These are phyloP conservation scores for Syzygium aromaticum DNA, from an alignment of 345 rosid genomes.

Conservation along the genomic window DNA sequence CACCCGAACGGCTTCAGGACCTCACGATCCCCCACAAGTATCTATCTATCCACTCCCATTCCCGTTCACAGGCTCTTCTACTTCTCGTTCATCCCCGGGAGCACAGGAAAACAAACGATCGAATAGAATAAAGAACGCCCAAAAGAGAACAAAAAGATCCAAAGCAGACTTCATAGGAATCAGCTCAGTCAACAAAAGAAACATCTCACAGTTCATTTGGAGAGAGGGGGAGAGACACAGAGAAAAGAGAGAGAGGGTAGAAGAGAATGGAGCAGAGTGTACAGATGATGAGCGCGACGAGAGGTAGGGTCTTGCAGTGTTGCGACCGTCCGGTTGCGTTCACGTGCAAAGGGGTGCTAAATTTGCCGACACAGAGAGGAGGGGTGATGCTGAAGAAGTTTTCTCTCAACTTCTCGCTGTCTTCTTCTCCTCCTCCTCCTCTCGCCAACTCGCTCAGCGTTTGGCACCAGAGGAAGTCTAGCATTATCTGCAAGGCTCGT, in stretches of 20 bases:
- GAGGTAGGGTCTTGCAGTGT: not conserved
- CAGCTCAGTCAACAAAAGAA: not conserved
- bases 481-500: constrained; percentile 48
- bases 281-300: not conserved
- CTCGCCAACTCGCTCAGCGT: not conserved
- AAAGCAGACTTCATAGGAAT: not conserved
- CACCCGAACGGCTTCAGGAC: constrained; percentile 7
- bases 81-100: not conserved
- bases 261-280: not conserved
- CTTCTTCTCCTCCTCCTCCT: not conserved
- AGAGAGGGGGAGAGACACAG: not conserved
- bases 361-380: constrained; percentile 15
- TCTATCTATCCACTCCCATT: constrained; percentile 6
- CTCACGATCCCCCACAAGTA: constrained; percentile 19
- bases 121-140: not conserved
- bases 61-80: not conserved
- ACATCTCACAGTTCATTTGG: not conserved
- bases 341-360: constrained; percentile 24
- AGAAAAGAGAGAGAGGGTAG: not conserved
- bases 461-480: constrained; percentile 6
- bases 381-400: constrained; percentile 8
- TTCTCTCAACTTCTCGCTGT: constrained; percentile 9
- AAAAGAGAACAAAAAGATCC: not conserved
- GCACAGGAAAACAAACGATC: not conserved
- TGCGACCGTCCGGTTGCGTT: constrained; percentile 11